Percentiles rank a stretch among this genome's conserved stretches.
phyloP scores from a whole-genome alignment of 352 stramenopile genomes.

The Globisporangium cystogenes region DNA sequence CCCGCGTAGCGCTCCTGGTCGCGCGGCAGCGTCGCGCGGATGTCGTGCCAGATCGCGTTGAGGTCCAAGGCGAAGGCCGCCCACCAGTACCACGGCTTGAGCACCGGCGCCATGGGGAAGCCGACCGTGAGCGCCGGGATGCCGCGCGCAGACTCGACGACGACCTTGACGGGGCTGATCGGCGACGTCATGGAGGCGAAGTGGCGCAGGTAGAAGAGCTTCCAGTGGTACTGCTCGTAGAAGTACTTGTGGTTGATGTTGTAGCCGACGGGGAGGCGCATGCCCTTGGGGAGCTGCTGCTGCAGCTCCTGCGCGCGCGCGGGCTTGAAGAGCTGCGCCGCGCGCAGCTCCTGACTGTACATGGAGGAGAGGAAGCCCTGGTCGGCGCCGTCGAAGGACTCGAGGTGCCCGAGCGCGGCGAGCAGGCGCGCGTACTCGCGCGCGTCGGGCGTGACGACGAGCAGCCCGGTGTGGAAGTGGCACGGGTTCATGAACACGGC shows the following conservation, averaged over 20 bases:
- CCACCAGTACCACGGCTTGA: conserved; percentile 90
- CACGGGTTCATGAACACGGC: conserved; percentile 90
- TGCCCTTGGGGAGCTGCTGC: conserved; percentile 37
- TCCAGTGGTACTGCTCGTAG: conserved; percentile 88
- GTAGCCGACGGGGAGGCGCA: conserved; percentile 82
- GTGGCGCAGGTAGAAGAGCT: conserved; percentile 78
- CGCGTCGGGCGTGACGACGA: conserved; percentile 77
- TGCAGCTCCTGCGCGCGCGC: conserved; percentile 24
- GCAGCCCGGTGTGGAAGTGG: conserved; percentile 85
- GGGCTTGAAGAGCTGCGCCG: conserved; percentile 69
- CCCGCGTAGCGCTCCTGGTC: conserved; percentile 64
- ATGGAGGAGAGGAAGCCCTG: conserved; percentile 86
- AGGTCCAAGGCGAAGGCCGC: conserved; percentile 78
- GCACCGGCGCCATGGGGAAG: conserved; percentile 82
- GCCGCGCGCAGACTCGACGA: conserved; percentile 70
- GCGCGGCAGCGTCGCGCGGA: conserved; percentile 62
- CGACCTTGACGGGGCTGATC: conserved; percentile 80
- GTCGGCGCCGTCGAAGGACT: conserved; percentile 78
- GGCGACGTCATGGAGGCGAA: conserved; percentile 86
- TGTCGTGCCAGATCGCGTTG: conserved; percentile 81
- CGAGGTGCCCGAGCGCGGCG: conserved; percentile 43
- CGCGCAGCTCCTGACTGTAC: conserved; percentile 77
- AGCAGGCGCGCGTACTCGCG: conserved; percentile 71
- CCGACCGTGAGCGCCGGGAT: conserved; percentile 80
- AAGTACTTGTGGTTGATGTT: conserved; percentile 92